Conservation (phyloP, 257 asterid genomes). For the Nicotiana paniculata region DNA sequence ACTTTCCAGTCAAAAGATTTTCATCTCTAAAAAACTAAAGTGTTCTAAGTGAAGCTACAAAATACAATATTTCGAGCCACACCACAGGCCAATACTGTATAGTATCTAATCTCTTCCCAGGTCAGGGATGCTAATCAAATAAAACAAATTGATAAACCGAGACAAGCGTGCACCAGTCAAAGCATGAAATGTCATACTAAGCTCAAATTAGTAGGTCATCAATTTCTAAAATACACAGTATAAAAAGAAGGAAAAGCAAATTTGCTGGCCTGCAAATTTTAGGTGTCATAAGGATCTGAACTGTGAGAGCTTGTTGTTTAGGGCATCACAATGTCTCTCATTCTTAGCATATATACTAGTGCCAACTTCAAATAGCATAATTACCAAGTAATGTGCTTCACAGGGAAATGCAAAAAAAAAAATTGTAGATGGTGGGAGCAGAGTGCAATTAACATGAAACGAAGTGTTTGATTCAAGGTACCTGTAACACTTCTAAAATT, state of each 20-base stretch:
- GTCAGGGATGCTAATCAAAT: not conserved
- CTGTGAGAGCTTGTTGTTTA: not conserved
- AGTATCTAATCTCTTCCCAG: not conserved
- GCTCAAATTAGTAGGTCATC: not conserved
- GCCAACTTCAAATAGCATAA: not conserved
- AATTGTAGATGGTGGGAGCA: slow-evolving; percentile 4
- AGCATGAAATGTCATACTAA: not conserved
- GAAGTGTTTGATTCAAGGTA: slow-evolving; percentile 13
- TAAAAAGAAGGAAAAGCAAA: not conserved
- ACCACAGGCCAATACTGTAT: not conserved
- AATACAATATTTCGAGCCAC: not conserved
- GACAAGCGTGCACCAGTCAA: not conserved
- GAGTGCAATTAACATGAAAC: slow-evolving; percentile 7
- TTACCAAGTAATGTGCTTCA: not conserved
- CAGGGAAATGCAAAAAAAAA: not conserved
- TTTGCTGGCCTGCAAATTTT: not conserved
- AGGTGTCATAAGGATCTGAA: not conserved
- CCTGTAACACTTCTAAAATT: slow-evolving; percentile 98
- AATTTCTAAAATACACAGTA: not conserved
- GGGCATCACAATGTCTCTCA: not conserved
- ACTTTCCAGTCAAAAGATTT: not conserved
- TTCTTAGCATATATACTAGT: not conserved
- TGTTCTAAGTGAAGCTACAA: not conserved
- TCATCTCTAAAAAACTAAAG: not conserved
- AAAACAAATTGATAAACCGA: not conserved